Evolutionary conservation across 2,329 filamentous ascomycete species (phyloP).

Genomic region (Fusarium multiceps): DNA sequence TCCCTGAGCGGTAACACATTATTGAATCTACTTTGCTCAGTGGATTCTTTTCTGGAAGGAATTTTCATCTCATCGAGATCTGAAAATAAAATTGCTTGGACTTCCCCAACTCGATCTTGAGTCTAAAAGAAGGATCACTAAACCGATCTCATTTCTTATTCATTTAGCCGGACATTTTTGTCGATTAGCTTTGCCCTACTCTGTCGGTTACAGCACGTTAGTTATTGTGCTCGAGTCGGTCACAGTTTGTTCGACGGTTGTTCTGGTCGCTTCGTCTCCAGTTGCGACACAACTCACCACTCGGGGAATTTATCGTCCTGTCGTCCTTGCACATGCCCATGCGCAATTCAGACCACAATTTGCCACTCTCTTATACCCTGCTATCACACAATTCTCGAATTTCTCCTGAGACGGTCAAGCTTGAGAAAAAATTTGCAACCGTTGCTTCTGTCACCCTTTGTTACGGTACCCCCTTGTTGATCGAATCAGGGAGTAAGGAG

Average conservation of each 20-base stretch:
- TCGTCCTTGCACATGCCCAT: slow-evolving; percentile 47
- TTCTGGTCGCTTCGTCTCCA: slow-evolving; percentile 24
- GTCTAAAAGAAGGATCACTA: slow-evolving; percentile 24
- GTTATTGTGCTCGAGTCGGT: slow-evolving; percentile 11
- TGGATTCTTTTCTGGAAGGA: slow-evolving; percentile 31
- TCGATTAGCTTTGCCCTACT: slow-evolving; percentile 19
- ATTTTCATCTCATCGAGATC: slow-evolving; percentile 42
- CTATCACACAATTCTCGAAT: slow-evolving; percentile 45
- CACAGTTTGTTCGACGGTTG: slow-evolving; percentile 20
- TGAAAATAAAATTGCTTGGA: slow-evolving; percentile 19
- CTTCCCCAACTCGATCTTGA: slow-evolving; percentile 29
- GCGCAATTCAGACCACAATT: slow-evolving; percentile 40
- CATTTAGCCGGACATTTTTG: slow-evolving; percentile 5
- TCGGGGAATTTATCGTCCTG: slow-evolving; percentile 44
- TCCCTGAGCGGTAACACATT: slow-evolving; percentile 45
- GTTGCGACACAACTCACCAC: slow-evolving; percentile 22
- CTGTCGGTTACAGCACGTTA: neutral
- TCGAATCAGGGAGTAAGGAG: slow-evolving; percentile 42
- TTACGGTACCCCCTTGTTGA: slow-evolving; percentile 29
- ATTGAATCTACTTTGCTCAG: slow-evolving; percentile 35
- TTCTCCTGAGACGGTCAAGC: slow-evolving; percentile 40
- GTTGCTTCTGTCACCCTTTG: slow-evolving; percentile 15
- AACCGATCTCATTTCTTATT: slow-evolving; percentile 16
- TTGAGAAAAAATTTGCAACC: slow-evolving; percentile 41
- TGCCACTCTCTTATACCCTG: slow-evolving; percentile 45